Base-by-base conservation (phyloP, 2,329 filamentous ascomycete species). In the Dactylella cylindrospora region DNA sequence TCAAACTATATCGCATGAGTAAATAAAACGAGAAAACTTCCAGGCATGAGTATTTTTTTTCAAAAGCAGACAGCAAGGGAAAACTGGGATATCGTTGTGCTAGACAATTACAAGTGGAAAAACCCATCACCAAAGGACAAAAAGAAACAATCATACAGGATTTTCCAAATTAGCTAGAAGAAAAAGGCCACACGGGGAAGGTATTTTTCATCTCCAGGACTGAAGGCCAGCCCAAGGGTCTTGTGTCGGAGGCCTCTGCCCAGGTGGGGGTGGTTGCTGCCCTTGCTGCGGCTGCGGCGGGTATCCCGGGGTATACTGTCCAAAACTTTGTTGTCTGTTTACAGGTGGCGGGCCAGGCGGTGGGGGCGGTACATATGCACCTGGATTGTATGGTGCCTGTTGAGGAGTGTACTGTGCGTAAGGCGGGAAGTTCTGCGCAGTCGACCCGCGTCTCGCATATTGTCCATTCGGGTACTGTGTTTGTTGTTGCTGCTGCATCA, bases 281-380 rank as follows among this genome's bases (percentile, higher is more conserved):
- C 68, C 66, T 61, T 64, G 70, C 44, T 68, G 72, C 45, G 60
- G 64, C 40, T 72, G 67, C 36, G 25, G 15, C 12, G 64, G 66
- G 41, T 68, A 68, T n/a, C 55, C 57, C 38, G 50, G 46, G 25
- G 40, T 33, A 12, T 68, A 69, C 65, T 82, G 80, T 65, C 82
- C 79, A 22, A 81, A 78, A 7, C 80, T 84, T 70, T 84, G 81
- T 69, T 84, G 81, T 25, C 80, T 80, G 3, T 80, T 80, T 66
- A 84, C 69, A 1, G 81, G 81, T 5, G 81, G 81, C 3, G 81
- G 81, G 0, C 80, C 81, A 0, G 82, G 82, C 1, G 82, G 81
- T 5, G 82, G 81, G 2, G 82, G 82, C 3, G 80, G 82, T 29
- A 84, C 79, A 64, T 83, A 83, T 2, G 81, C 80, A 0, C 76